These are phyloP conservation scores for Prunus salicina DNA, from an alignment of 306 rosid species.

Conservation along the genomic window DNA sequence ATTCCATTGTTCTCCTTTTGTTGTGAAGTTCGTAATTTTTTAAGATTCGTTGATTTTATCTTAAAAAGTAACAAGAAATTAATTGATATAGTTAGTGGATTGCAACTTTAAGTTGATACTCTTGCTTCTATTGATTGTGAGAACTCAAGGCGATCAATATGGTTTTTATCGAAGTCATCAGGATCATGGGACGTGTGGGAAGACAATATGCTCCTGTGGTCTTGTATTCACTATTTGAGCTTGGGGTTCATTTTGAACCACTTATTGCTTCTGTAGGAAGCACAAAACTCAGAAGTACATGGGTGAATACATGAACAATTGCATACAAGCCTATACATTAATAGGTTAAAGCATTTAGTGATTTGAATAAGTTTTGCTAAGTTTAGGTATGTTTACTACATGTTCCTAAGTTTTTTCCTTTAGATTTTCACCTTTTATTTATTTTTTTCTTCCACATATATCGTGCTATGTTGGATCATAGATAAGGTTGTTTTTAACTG, in stretches of 20 bases:
- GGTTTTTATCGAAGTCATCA: not conserved
- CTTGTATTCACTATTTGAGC: not conserved
- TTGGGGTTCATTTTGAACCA: not conserved
- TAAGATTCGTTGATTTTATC: not conserved
- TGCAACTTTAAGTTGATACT: not conserved
- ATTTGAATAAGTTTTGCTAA: not conserved
- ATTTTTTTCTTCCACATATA: not conserved
- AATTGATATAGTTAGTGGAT: not conserved
- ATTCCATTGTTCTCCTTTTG: slow-evolving; percentile 4
- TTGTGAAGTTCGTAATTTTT: not conserved
- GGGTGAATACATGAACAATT: not conserved
- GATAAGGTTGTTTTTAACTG: not conserved
- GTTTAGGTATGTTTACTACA: not conserved
- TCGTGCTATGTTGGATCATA: not conserved
- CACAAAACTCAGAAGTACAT: not conserved
- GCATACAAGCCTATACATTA: not conserved
- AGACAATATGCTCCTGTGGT: not conserved
- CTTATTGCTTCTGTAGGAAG: not conserved
- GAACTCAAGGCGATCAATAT: not conserved
- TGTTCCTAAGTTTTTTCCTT: not conserved
- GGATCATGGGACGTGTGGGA: not conserved
- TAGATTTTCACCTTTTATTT: not conserved
- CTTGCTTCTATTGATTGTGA: not conserved
- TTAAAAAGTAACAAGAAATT: not conserved
- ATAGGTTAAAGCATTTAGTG: not conserved